A percentile compares a stretch with the other conserved stretches of the same genome.
These are phyloP conservation scores for Tricholoma sp. DNA, from an alignment of 768 basidiomycete species.

Conservation along the genomic window DNA sequence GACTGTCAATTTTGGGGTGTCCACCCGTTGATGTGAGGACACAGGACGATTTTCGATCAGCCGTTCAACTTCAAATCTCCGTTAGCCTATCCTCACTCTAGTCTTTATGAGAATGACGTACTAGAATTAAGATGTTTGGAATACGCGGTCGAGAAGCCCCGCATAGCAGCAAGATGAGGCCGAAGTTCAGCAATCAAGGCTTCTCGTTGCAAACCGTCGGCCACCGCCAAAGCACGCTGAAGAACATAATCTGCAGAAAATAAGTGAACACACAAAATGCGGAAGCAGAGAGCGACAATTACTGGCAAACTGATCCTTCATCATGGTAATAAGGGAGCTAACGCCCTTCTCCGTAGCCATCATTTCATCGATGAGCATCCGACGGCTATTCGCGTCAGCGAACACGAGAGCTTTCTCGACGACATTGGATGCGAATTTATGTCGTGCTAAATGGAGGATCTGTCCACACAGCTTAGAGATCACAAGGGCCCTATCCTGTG, in stretches of 20 bases:
- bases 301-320: conserved; percentile 91
- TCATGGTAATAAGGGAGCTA: conserved; percentile 65
- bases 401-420: conserved; percentile 84
- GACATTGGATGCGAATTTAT: conserved; percentile 95
- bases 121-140: conserved; percentile 80
- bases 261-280: not conserved
- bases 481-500: conserved; percentile 62
- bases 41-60: conserved; percentile 47
- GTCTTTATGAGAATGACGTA: conserved; percentile 31
- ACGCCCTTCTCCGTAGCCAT: conserved; percentile 58
- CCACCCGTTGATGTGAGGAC: conserved; percentile 18
- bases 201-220: conserved; percentile 70
- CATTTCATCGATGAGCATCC: conserved; percentile 75
- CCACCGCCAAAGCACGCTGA: conserved; percentile 68
- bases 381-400: conserved; percentile 60
- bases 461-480: conserved; percentile 70
- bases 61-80: conserved; percentile 52
- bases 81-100: conserved; percentile 7
- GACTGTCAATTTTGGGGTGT: conserved; percentile 9
- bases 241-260: conserved; percentile 70
- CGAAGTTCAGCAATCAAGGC: conserved; percentile 55
- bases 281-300: conserved; percentile 25
- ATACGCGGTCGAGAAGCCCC: conserved; percentile 65
- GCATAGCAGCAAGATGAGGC: conserved; percentile 66
- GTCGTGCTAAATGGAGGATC: conserved; percentile 73